A percentile compares a stretch with the other conserved stretches of the same genome.
Conservation (phyloP, 2,329 filamentous ascomycete species). For the Alternaria panax region DNA sequence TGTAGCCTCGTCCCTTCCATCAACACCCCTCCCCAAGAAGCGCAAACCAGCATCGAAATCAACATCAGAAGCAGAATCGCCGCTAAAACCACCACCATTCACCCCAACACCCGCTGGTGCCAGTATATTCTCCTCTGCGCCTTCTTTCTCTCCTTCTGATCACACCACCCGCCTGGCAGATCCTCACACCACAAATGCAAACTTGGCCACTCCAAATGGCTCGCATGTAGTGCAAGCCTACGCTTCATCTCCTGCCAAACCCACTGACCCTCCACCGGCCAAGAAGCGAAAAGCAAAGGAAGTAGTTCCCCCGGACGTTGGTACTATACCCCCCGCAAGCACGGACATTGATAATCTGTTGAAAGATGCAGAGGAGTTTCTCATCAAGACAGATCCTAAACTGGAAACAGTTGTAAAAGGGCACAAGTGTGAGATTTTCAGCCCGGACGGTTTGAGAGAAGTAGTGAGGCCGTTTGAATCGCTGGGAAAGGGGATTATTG, state of each 20-base stretch:
- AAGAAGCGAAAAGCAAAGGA: conserved; percentile 53
- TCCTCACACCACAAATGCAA: conserved; percentile 71
- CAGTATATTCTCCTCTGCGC: conserved; percentile 51
- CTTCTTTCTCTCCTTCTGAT: conserved; percentile 38
- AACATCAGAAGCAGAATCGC: conserved; percentile 13
- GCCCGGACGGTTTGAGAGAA: conserved; percentile 80
- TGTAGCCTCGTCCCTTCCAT: conserved; percentile 24
- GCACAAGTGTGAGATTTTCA: conserved; percentile 81
- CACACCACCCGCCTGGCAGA: conserved; percentile 68
- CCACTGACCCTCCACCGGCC: conserved; percentile 40
- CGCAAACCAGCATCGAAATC: conserved; percentile 25
- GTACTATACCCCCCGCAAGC: conserved; percentile 43
- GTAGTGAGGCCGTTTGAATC: conserved; percentile 86
- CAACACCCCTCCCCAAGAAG: conserved; percentile 45
- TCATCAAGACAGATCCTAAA: conserved; percentile 75
- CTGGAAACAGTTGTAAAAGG: conserved; percentile 75
- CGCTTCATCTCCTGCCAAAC: conserved; percentile 48
- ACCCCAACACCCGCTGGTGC: conserved; percentile 60
- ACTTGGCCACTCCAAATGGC: conserved; percentile 74
- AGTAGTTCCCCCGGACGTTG: conserved; percentile 48
- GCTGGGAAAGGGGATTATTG: conserved; percentile 86
- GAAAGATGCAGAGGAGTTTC: conserved; percentile 75
- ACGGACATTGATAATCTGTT: conserved; percentile 77
- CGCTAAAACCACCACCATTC: conserved; percentile 33
- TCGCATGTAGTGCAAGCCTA: conserved; percentile 64